Conservation (phyloP, 2,329 filamentous ascomycete genomes). For the Penicillium sp. region DNA sequence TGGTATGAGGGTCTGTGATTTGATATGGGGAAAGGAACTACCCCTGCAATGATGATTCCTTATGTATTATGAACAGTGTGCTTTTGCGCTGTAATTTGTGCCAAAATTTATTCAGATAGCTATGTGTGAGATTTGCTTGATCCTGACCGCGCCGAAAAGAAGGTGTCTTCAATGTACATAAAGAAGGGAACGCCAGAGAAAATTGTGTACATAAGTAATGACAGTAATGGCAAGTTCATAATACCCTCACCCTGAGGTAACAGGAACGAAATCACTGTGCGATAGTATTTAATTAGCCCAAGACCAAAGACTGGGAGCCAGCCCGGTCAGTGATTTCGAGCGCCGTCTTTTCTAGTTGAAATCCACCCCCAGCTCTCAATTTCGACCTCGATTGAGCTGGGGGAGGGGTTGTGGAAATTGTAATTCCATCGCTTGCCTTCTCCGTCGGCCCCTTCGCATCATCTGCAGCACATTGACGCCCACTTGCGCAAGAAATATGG, state of each 20-base stretch:
- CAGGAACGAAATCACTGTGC: not conserved
- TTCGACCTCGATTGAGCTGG: constrained; percentile 15
- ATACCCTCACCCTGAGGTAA: not conserved
- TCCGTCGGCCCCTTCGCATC: constrained; percentile 30
- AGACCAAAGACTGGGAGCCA: not conserved
- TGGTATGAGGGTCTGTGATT: not conserved
- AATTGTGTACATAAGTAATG: not conserved
- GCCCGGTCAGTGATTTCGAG: not conserved
- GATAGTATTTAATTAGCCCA: not conserved
- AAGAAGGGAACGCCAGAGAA: not conserved
- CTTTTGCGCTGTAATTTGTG: not conserved
- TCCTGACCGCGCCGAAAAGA: not conserved
- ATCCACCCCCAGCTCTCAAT: constrained; percentile 2
- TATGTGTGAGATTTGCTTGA: not conserved
- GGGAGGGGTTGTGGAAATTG: constrained; percentile 31
- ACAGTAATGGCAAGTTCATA: not conserved
- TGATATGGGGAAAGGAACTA: too few relatives aligned
- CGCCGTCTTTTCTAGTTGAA: not conserved
- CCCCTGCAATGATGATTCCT: not conserved
- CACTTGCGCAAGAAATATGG: constrained; percentile 37
- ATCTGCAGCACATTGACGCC: constrained; percentile 35
- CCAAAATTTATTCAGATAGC: not conserved
- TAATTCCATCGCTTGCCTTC: constrained; percentile 26
- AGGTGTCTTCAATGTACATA: not conserved
- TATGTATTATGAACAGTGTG: not conserved